Conservation (phyloP, 768 basidiomycete genomes). For the Kwoniella dendrophila region DNA sequence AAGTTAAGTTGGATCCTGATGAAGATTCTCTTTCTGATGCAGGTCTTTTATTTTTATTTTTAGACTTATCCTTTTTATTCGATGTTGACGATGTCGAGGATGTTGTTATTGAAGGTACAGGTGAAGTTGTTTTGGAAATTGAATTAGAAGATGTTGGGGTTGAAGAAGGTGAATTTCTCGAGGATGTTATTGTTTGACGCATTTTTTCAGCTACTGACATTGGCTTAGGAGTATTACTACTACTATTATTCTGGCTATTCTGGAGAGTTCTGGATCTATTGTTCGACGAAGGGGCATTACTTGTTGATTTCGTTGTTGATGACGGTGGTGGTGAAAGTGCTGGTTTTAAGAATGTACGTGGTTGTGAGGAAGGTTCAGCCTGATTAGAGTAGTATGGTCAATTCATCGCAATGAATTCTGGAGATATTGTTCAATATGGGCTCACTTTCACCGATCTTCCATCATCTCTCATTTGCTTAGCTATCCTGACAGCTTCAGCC, state of each 20-base stretch:
- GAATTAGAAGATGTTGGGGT: background rate
- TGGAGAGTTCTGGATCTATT: slow-evolving; percentile 3
- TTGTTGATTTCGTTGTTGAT: background rate
- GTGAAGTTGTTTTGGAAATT: background rate
- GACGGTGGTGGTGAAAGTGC: slow-evolving; percentile 18
- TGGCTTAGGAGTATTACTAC: background rate
- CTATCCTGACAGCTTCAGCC: slow-evolving; percentile 2
- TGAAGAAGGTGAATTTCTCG: background rate
- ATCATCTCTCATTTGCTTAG: background rate
- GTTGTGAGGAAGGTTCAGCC: background rate
- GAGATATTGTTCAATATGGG: no score
- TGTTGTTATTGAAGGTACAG: background rate
- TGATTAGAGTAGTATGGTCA: no score
- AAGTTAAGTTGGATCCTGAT: background rate
- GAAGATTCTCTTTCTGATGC: background rate
- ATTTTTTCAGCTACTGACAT: slow-evolving; percentile 22
- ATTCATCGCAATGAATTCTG: no score
- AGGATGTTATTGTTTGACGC: slow-evolving; percentile 19
- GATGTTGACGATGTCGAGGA: background rate
- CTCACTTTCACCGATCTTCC: slow-evolving; percentile 5
- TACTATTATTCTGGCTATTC: background rate
- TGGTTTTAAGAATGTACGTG: slow-evolving; percentile 20
- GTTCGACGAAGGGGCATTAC: background rate
- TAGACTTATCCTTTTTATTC: background rate
- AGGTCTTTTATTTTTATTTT: slow-evolving; percentile 16